Conservation (phyloP, 495 filamentous ascomycete genomes). For the Hypoxylon intermedium region DNA sequence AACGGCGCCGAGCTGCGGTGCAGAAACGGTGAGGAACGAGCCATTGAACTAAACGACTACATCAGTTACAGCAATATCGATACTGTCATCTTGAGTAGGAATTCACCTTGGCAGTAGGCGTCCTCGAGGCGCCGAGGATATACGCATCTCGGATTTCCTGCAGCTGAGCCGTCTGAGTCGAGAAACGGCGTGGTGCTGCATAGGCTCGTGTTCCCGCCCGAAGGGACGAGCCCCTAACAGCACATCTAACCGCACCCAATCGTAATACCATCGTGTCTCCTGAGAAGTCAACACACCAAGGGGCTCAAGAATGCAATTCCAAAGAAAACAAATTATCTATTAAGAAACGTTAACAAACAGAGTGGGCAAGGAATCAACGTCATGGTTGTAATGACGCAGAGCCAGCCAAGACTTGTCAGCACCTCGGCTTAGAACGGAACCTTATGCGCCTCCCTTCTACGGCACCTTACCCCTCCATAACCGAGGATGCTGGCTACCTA, state of each 20-base stretch:
- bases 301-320: not conserved
- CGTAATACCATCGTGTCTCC: constrained; percentile 19
- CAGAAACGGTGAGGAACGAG: constrained; percentile 79
- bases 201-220: constrained; percentile 21
- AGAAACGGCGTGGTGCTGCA: constrained; percentile 68
- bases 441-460: not conserved
- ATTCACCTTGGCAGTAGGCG: constrained; percentile 82
- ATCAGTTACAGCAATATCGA: constrained; percentile 19
- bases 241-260: constrained; percentile 8
- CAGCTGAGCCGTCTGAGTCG: constrained; percentile 61
- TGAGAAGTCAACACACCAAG: not conserved
- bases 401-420: constrained; percentile 6
- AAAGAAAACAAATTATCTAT: not conserved
- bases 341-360: not conserved
- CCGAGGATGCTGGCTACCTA: constrained; percentile 26
- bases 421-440: constrained; percentile 36
- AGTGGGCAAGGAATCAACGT: constrained; percentile 1
- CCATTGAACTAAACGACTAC: constrained; percentile 83
- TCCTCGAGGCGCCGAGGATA: constrained; percentile 86
- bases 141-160: constrained; percentile 87
- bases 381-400: not conserved
- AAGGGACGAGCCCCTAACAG: constrained; percentile 15
- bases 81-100: not conserved
- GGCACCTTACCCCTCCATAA: constrained; percentile 15
- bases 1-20: constrained; percentile 80